Base-by-base conservation (phyloP, 192 early-diverging fungal species). In the Coemansia nantahalensis region DNA sequence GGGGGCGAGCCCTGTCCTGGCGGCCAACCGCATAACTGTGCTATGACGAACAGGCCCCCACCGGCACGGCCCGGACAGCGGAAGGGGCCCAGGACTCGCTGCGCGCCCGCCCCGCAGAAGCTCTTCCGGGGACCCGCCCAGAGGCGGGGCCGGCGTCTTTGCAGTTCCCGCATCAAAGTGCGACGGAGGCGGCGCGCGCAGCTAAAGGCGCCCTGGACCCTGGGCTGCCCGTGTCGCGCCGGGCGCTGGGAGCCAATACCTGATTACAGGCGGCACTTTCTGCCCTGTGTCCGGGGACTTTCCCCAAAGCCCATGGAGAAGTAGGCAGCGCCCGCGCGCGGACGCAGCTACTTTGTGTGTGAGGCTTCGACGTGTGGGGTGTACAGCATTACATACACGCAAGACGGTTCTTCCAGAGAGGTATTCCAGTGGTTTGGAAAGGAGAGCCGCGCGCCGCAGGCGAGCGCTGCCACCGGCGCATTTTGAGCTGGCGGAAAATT, bases 221-320 rank as follows among this genome's bases (percentile, higher is more conserved):
- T 32, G 8, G n/a, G n/a, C 10, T 1, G 5, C 8, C 31, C 31
- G 31, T 8, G 31, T 6, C 19, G 6, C 19, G 32, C 10, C 12
- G 33, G 38, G 8, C 9, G 32, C 39, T 45, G 51, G 51, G 48
- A 50, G 48, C 48, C 56, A 60, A 62, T 75, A 75, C 71, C 71
- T 67, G 24, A 61, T 75, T 75, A 75, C 65, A 67, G 71, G 71
- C 60, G 71, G 71, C 71, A 75, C 64, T 75, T 75, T 75, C 71
- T 75, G 71, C 71, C 71, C 71, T 44, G 45, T 34, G 71, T 75
- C 71, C 71, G 71, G 71, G 71, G 71, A 75, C 71, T 75, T 75
- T 75, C 64, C 71, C 71, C 65, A 75, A 75, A 75, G 71, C 71
- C 49, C 24, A 48, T 5, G 38, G 18, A 43, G 17, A 49, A 48